Evolutionary conservation across 208 protist genomes (phyloP), one percentile per base, ranked within the genome.

Genomic region (Trypanosoma cruzi): DNA sequence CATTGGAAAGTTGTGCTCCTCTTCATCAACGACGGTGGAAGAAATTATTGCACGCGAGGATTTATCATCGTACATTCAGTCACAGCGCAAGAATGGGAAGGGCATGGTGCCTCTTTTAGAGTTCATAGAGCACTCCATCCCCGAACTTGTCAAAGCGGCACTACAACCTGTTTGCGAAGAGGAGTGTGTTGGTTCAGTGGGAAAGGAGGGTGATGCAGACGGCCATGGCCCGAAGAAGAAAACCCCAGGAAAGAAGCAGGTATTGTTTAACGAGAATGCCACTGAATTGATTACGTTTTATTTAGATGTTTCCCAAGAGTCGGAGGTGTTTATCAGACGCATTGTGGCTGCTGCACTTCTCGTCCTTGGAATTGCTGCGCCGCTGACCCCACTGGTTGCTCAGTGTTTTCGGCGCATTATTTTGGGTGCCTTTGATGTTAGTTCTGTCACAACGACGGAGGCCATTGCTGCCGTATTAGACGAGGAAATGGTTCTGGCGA

Each of bases 361-460:
- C 16, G 54, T 68, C 42, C 56, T 83, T 37, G 68, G 36, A 31
- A 59, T 53, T 28, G 50, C 34, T 16, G 46, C 49, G 0, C 40
- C 58, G 22, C 24, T 83, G 14, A 66, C 73, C 50, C 26, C 77
- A 20, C 66, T 72, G 22, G 64, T 81, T 2, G 67, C 82, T 13
- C 73, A 71, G 36, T 78, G 77, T 18, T 77, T 88, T 57, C 84
- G 85, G 71, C 79, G 84, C 11, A 66, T 93, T 5, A 58, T 93
- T 40, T 68, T 89, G 18, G 84, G 74, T 32, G 87, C 87, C 22
- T 90, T 93, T 49, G 80, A 88, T 29, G 71, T 60, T 36, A 80
- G 85, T 71, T 84, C 87, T 62, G 68, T 64, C 22, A 48, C 49
- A 0, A 85, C 84, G 10, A 84, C 84, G 26, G 62, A 80, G 29